These are phyloP conservation scores for Solanum pennellii DNA, from an alignment of 257 asterid genomes.

Conservation along the genomic window DNA sequence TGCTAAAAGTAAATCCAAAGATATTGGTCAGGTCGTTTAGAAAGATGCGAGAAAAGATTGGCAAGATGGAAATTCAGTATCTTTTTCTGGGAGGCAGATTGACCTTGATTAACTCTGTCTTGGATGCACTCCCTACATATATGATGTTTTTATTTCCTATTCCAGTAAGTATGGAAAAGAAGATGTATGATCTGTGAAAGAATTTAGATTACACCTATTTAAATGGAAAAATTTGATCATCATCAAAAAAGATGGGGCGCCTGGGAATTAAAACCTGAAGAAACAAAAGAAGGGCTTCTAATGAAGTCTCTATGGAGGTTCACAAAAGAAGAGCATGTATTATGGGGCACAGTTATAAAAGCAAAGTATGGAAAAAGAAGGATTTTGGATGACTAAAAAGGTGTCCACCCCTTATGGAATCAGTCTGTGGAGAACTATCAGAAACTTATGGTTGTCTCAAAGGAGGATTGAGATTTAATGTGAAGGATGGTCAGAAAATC, in stretches of 20 bases:
- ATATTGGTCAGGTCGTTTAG: not conserved
- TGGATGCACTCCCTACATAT: not conserved
- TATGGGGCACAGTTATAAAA: not conserved
- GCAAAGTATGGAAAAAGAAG: not conserved
- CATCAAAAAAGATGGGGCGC: not conserved
- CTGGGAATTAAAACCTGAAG: not conserved
- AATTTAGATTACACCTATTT: not conserved
- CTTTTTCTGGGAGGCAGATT: not conserved
- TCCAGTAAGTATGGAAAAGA: not conserved
- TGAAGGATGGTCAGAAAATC: not conserved
- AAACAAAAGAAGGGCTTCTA: not conserved
- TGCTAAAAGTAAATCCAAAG: not conserved
- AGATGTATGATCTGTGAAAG: not conserved
- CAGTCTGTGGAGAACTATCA: not conserved
- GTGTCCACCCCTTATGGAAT: not conserved
- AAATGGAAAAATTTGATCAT: not conserved
- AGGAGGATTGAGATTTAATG: not conserved
- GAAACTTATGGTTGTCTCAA: not conserved
- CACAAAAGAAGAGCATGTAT: not conserved
- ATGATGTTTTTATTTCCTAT: not conserved
- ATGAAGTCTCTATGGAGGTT: not conserved
- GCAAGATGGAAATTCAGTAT: not conserved
- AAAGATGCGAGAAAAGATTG: not conserved
- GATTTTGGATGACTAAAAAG: not conserved
- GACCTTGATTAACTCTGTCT: not conserved